A percentile compares a stretch with the other conserved stretches of the same genome.
Evolutionary conservation across 2,329 filamentous ascomycete genomes (phyloP).

Genomic region (Ophiostoma sp.): DNA sequence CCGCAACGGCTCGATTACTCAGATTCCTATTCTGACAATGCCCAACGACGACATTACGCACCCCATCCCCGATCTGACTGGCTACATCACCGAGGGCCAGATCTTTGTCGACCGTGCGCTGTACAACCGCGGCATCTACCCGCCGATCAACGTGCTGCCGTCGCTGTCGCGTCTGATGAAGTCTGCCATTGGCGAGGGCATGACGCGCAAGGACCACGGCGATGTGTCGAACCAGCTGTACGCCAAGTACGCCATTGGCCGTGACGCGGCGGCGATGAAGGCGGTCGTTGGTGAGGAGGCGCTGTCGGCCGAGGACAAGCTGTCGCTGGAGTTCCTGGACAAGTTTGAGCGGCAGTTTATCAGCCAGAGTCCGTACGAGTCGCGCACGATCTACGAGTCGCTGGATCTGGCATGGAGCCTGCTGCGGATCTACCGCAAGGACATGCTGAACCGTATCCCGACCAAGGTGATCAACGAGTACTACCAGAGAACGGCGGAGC

Average conservation of each 20-base stretch:
- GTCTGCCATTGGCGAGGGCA: slow-evolving; percentile 95
- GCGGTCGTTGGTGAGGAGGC: slow-evolving; percentile 98
- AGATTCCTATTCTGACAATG: slow-evolving; percentile 99
- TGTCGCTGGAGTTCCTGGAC: slow-evolving; percentile 96
- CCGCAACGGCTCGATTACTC: slow-evolving; percentile 96
- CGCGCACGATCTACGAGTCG: slow-evolving; percentile 84
- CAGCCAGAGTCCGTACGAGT: slow-evolving; percentile 85
- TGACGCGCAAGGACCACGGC: slow-evolving; percentile 93
- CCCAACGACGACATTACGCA: slow-evolving; percentile 99
- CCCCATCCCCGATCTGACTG: slow-evolving; percentile 96
- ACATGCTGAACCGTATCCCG: slow-evolving; percentile 91
- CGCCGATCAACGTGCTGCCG: slow-evolving; percentile 95
- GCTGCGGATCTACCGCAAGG: slow-evolving; percentile 95
- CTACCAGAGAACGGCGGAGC: slow-evolving; percentile 63
- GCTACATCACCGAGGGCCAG: slow-evolving; percentile 98
- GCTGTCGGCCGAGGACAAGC: slow-evolving; percentile 90
- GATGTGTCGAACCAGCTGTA: slow-evolving; percentile 99
- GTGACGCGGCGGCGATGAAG: slow-evolving; percentile 98
- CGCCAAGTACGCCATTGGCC: slow-evolving; percentile 98
- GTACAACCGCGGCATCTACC: slow-evolving; percentile 95
- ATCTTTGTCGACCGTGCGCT: slow-evolving; percentile 95
- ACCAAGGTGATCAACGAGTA: slow-evolving; percentile 77
- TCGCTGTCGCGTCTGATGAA: slow-evolving; percentile 99
- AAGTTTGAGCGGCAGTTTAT: slow-evolving; percentile 98
- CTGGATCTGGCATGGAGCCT: slow-evolving; percentile 95